These are phyloP conservation scores for Leishmania mexicana DNA, from an alignment of 208 protist species.

Conservation along the genomic window DNA sequence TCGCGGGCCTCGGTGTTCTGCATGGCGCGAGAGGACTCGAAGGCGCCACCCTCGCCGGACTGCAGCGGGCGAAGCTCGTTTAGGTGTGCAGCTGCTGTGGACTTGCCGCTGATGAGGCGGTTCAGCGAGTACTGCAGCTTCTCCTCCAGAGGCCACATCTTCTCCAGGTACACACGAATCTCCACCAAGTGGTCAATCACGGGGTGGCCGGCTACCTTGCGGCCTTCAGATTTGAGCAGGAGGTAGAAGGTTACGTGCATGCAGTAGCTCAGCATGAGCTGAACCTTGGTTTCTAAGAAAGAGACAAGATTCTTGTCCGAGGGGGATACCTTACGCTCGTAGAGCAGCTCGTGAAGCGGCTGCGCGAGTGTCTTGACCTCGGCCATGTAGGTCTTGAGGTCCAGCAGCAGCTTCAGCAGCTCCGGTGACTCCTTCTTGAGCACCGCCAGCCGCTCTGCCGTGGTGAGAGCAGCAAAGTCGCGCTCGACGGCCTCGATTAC, in stretches of 20 bases:
- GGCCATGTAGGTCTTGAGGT: conserved; percentile 81
- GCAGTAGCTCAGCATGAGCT: conserved; percentile 96
- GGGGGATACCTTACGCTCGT: conserved; percentile 72
- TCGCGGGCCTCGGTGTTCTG: conserved; percentile 61
- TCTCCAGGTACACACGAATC: conserved; percentile 94
- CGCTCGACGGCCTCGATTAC: conserved; percentile 90
- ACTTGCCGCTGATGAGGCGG: conserved; percentile 90
- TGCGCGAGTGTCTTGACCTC: conserved; percentile 88
- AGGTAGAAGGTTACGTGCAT: conserved; percentile 96
- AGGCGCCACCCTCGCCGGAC: conserved; percentile 32
- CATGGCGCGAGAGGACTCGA: conserved; percentile 34
- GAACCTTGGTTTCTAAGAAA: conserved; percentile 91
- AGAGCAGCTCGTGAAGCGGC: conserved; percentile 84
- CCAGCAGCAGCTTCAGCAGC: conserved; percentile 89
- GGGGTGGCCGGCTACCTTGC: conserved; percentile 92
- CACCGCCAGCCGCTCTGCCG: conserved; percentile 83
- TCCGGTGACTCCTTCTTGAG: conserved; percentile 92
- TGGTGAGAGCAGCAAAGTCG: conserved; percentile 86
- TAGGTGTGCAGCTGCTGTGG: conserved; percentile 59
- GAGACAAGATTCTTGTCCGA: conserved; percentile 81
- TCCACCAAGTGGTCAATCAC: conserved; percentile 94
- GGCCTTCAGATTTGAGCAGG: conserved; percentile 91
- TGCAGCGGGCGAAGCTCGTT: conserved; percentile 73
- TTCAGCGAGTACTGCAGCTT: conserved; percentile 97
- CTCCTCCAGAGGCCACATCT: conserved; percentile 95